Evolutionary conservation across 78 protist species (phyloP).

Genomic region (Chrysochromulina tobinii): DNA sequence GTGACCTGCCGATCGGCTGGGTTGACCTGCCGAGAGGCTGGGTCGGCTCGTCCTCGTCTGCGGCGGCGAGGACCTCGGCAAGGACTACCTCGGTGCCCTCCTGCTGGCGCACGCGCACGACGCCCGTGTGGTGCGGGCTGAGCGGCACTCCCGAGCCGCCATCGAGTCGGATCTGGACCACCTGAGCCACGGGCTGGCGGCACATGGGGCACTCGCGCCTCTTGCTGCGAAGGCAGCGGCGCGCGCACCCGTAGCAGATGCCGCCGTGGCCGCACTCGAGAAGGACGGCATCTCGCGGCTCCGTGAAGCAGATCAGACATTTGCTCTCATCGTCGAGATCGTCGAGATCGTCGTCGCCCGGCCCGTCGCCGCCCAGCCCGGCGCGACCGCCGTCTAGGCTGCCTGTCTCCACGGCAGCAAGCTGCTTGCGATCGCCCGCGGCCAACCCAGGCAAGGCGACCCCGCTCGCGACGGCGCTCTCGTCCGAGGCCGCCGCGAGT

Average conservation of each 20-base stretch:
- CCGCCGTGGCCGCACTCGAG: conserved; percentile 1
- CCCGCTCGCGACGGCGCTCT: too few species aligned
- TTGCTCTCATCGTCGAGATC: background rate
- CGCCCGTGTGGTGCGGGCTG: background rate
- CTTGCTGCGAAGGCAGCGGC: background rate
- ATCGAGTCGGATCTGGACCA: background rate
- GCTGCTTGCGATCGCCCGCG: background rate
- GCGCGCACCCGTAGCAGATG: background rate
- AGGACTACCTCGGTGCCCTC: too few species aligned
- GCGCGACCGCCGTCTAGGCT: background rate
- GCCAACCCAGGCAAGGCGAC: background rate
- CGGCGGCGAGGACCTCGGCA: too few species aligned
- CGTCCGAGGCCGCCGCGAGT: too few species aligned
- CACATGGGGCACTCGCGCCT: background rate
- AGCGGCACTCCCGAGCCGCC: background rate
- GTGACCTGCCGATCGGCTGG: too few species aligned
- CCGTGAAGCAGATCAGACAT: background rate
- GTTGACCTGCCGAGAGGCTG: too few species aligned
- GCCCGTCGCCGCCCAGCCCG: background rate
- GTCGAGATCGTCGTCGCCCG: background rate
- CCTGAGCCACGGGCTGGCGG: background rate
- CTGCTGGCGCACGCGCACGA: background rate
- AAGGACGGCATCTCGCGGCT: background rate
- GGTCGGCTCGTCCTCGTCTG: too few species aligned
- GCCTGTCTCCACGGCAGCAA: background rate